These are phyloP conservation scores for Tuber borchii DNA, from an alignment of 495 filamentous ascomycete species.

Conservation along the genomic window DNA sequence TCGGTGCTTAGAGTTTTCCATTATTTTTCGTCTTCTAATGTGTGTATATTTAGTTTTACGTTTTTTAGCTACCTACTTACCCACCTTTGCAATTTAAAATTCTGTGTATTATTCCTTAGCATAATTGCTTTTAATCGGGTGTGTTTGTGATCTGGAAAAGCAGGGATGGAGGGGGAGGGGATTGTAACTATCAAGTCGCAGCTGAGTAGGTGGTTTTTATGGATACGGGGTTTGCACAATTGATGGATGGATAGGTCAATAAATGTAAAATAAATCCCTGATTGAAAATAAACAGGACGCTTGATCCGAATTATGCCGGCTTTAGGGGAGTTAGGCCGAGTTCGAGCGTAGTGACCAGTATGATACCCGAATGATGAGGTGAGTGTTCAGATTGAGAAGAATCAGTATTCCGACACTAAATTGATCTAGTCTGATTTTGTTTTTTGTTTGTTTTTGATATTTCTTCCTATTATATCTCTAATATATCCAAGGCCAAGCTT, in stretches of 20 bases:
- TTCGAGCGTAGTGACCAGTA: background rate
- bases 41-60: background rate
- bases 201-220: background rate
- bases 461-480: background rate
- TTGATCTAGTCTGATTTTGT: background rate
- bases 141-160: background rate
- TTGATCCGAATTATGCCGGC: background rate
- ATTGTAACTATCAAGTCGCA: background rate
- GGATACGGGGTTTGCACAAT: background rate
- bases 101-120: background rate
- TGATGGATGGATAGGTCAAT: background rate
- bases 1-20: background rate
- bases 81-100: background rate
- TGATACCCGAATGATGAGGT: background rate
- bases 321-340: too few relatives aligned
- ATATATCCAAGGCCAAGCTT: background rate
- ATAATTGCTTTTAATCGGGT: background rate
- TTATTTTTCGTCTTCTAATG: background rate
- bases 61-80: background rate
- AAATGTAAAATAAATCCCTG: background rate
- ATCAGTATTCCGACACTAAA: background rate
- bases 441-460: background rate
- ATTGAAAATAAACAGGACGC: background rate
- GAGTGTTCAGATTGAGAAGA: background rate
- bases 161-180: too few relatives aligned